Evolutionary conservation across 2,329 filamentous ascomycete species (phyloP), one percentile per base, ranked within the genome.

Genomic region (Grosmannia clavigera): DNA sequence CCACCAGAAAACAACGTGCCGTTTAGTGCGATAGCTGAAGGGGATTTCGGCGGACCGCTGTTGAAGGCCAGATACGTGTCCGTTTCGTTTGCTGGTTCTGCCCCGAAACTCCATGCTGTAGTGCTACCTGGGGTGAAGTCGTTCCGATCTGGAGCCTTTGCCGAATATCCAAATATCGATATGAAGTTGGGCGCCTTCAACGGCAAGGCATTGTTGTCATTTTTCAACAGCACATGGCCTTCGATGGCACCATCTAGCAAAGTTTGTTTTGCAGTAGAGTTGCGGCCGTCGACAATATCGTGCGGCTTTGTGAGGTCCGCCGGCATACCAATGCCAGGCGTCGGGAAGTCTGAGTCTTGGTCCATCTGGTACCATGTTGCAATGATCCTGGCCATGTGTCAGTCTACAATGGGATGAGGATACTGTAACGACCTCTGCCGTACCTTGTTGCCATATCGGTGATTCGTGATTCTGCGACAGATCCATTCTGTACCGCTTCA

Each of bases 211-310:
- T 73, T 74, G 51, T 80, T 79, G 48, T 67, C 71, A 67, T 87
- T 86, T 68, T 86, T 87, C 35, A 86, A 75, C 0, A 86, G 74
- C 1, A 86, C 83, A 59, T 85, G 82, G 4, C 84, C 82, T 65
- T 85, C 82, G 5, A 84, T 72, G 0, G 82, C 83, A 3, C 81
- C 80, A n/a, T 81, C 73, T 0, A 84, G 66, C 0, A 84, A 68
- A 0, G 70, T 67, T 57, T 70, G 65, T 55, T 69, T 72, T 48
- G 71, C 72, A 1, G 73, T 71, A 14, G 74, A 68, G 66, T 85
- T 78, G 27, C 80, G 74, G 2, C 77, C 83, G 64, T 86, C 79
- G 10, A 85, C 72, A 25, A 78, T 71, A 0, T 66, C 64, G 62
- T 86, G 83, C 2, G 78, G 78, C 46, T 73, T 68, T 0, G 74